Conservation (phyloP, 805 yeast genomes). For the Monosporozyma siamensis region DNA sequence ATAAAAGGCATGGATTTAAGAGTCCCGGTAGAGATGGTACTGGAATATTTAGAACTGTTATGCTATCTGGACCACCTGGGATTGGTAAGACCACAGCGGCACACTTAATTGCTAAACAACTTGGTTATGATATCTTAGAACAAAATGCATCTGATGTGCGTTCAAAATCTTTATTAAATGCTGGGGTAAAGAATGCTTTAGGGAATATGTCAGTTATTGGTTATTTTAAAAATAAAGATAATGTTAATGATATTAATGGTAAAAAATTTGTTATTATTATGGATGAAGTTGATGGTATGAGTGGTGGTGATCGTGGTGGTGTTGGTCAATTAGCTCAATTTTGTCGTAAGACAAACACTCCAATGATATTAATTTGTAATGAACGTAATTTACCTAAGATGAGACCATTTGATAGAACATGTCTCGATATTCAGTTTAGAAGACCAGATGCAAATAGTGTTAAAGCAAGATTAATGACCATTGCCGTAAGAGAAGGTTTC, state of each 20-base stretch:
- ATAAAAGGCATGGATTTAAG: constrained; percentile 46
- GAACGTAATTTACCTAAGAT: constrained; percentile 88
- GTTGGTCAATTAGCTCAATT: constrained; percentile 87
- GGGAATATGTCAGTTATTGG: constrained; percentile 80
- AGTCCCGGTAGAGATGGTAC: constrained; percentile 53
- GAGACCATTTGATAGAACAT: constrained; percentile 86
- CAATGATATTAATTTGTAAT: constrained; percentile 88
- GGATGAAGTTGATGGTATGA: constrained; percentile 99
- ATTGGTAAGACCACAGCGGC: constrained; percentile 81
- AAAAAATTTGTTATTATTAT: constrained; percentile 72
- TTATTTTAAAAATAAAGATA: constrained; percentile 41
- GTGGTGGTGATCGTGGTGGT: constrained; percentile 98
- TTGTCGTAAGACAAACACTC: constrained; percentile 77
- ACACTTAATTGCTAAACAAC: constrained; percentile 55
- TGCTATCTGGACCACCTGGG: constrained; percentile 84
- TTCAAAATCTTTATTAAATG: constrained; percentile 66
- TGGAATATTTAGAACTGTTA: constrained; percentile 68
- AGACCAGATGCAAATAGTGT: constrained; percentile 80
- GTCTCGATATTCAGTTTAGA: constrained; percentile 74
- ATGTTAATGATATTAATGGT: constrained; percentile 30
- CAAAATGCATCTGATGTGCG: constrained; percentile 86
- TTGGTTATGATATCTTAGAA: constrained; percentile 68
- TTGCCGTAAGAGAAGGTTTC: constrained; percentile 76
- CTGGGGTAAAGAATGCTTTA: constrained; percentile 58
- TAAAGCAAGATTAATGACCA: constrained; percentile 77